phyloP scores from a whole-genome alignment of 2,329 filamentous ascomycete species.

The Xylaria sp. region DNA sequence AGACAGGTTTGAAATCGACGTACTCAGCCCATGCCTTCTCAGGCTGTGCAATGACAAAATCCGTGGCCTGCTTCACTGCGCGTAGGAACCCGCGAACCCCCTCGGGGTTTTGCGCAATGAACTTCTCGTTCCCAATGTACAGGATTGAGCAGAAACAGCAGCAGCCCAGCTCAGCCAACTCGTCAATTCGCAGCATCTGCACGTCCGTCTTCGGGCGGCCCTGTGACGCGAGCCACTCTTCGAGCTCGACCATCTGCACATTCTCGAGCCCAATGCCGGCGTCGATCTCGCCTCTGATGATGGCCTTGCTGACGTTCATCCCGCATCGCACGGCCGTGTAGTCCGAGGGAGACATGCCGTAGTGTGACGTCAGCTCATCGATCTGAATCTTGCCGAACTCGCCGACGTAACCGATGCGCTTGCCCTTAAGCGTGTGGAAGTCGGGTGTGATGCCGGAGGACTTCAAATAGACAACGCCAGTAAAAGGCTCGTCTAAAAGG shows the following conservation, averaged over 20 bases:
- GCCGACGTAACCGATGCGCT: slow-evolving; percentile 82
- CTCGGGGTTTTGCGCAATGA: slow-evolving; percentile 73
- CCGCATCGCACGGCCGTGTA: slow-evolving; percentile 83
- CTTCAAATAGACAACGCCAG: slow-evolving; percentile 81
- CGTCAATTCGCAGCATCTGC: slow-evolving; percentile 83
- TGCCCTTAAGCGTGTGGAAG: slow-evolving; percentile 79
- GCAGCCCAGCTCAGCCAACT: slow-evolving; percentile 81
- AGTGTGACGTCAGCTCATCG: slow-evolving; percentile 81
- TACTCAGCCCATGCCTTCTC: slow-evolving; percentile 74
- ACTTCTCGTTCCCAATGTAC: slow-evolving; percentile 81
- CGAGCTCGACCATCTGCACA: slow-evolving; percentile 84
- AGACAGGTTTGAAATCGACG: slow-evolving; percentile 76
- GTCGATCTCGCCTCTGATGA: slow-evolving; percentile 77
- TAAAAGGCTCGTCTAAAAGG: slow-evolving; percentile 83
- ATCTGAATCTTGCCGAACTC: slow-evolving; percentile 88
- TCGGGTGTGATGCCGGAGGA: slow-evolving; percentile 78
- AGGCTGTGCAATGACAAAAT: slow-evolving; percentile 74
- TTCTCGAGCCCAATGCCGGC: slow-evolving; percentile 83
- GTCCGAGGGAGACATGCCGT: slow-evolving; percentile 77
- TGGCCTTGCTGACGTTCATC: slow-evolving; percentile 83
- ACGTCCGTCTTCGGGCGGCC: slow-evolving; percentile 73
- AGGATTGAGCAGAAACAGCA: slow-evolving; percentile 87
- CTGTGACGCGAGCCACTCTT: slow-evolving; percentile 76
- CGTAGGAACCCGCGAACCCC: slow-evolving; percentile 75
- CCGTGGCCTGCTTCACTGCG: slow-evolving; percentile 79